These are phyloP conservation scores for Fusarium coicis DNA, from an alignment of 2,329 filamentous ascomycete species.

Conservation along the genomic window DNA sequence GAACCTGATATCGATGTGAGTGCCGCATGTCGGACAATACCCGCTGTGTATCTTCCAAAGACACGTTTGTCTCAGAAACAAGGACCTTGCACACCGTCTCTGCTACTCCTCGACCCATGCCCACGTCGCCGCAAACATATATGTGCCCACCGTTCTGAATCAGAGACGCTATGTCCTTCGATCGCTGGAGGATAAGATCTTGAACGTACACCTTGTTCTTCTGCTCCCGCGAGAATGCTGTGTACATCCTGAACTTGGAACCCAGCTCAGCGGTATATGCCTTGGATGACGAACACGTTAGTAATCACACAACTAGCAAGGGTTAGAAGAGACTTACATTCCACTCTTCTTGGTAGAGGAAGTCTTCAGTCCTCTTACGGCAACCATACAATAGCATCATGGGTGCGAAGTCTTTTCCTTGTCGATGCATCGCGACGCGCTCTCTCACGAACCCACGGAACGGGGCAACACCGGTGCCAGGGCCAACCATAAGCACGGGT, in stretches of 20 bases:
- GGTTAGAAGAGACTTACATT: rapidly evolving
- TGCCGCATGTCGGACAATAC: neutral
- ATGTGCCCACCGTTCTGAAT: neutral
- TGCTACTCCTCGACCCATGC: neutral
- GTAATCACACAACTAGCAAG: rapidly evolving
- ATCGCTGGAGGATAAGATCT: rapidly evolving
- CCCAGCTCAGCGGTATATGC: neutral
- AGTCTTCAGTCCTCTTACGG: rapidly evolving
- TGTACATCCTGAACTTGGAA: neutral
- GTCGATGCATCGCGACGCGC: rapidly evolving
- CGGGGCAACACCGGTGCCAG: neutral
- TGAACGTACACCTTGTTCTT: neutral
- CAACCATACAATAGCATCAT: rapidly evolving
- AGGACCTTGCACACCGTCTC: neutral
- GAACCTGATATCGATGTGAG: neutral
- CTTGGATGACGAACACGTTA: rapidly evolving
- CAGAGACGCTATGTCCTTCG: rapidly evolving
- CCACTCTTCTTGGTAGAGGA: rapidly evolving
- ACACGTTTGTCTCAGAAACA: rapidly evolving
- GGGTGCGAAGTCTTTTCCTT: neutral
- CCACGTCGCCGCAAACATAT: neutral
- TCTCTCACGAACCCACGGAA: neutral
- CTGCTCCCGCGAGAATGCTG: neutral
- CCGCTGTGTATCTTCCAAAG: neutral
- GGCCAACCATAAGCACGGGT: neutral